Evolutionary conservation across 345 rosid genomes (phyloP).

Genomic region (Salix viminalis): DNA sequence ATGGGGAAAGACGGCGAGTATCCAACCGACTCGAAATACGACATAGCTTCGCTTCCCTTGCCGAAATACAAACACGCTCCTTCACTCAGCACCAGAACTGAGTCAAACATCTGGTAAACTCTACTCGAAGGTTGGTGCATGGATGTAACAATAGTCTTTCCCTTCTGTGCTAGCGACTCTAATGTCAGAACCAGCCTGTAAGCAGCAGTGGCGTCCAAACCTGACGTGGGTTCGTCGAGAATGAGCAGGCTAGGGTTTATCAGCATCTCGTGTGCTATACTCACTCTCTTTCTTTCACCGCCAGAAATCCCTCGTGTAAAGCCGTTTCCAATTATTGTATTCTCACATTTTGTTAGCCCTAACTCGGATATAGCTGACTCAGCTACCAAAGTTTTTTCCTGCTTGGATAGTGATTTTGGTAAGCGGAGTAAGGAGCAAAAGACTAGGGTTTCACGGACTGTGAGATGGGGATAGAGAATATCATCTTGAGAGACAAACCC

Average conservation of each 20-base stretch:
- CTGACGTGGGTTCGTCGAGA: constrained; percentile 88
- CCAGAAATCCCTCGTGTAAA: constrained; percentile 84
- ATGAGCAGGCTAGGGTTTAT: constrained; percentile 74
- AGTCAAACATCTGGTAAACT: constrained; percentile 71
- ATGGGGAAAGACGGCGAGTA: constrained; percentile 84
- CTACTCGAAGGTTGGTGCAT: constrained; percentile 93
- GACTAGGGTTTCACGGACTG: constrained; percentile 81
- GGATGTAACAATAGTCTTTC: constrained; percentile 72
- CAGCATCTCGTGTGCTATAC: constrained; percentile 84
- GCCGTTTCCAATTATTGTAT: constrained; percentile 80
- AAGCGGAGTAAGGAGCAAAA: constrained; percentile 74
- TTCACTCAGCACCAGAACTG: constrained; percentile 71
- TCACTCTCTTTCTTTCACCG: constrained; percentile 81
- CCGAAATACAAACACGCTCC: constrained; percentile 82
- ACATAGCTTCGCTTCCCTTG: constrained; percentile 59
- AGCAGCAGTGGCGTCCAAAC: constrained; percentile 90
- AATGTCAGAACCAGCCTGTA: constrained; percentile 63
- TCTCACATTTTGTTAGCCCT: constrained; percentile 70
- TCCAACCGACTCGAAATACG: constrained; percentile 69
- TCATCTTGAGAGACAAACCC: constrained; percentile 95
- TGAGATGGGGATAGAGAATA: constrained; percentile 73
- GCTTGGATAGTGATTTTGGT: constrained; percentile 40
- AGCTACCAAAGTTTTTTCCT: constrained; percentile 49
- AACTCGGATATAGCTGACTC: constrained; percentile 71
- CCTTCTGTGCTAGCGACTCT: constrained; percentile 54